Conservation (phyloP, 441 rosid genomes). For the Biscutella laevigata region DNA sequence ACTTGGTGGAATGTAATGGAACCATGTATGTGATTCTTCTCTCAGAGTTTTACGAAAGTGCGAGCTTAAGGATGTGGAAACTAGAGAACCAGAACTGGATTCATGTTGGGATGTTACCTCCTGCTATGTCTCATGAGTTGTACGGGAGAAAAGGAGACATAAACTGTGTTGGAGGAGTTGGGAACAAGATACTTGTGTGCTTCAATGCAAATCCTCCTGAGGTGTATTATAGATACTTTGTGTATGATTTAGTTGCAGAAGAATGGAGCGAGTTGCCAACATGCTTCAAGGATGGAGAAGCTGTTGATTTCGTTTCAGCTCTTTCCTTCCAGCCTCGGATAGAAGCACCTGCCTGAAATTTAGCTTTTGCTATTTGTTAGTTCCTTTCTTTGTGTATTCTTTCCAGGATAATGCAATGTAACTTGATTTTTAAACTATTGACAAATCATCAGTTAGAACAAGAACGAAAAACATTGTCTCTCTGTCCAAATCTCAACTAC, state of each 20-base stretch:
- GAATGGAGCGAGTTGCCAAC: slow-evolving; percentile 64
- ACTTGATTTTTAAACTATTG: slow-evolving; percentile 3
- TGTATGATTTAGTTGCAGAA: slow-evolving; percentile 37
- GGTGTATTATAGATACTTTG: slow-evolving; percentile 38
- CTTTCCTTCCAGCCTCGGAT: slow-evolving; percentile 83
- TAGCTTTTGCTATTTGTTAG: too few relatives aligned
- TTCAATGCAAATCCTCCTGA: slow-evolving; percentile 39
- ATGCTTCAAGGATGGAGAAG: slow-evolving; percentile 38
- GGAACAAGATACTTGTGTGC: slow-evolving; percentile 59
- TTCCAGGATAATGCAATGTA: slow-evolving; percentile 4
- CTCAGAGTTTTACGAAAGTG: slow-evolving; percentile 70
- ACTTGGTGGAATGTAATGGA: slow-evolving; percentile 67
- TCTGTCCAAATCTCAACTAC: slow-evolving; percentile 1
- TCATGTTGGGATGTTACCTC: slow-evolving; percentile 73
- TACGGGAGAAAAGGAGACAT: slow-evolving; percentile 66
- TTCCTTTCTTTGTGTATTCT: slow-evolving; percentile 4
- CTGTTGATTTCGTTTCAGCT: slow-evolving; percentile 64
- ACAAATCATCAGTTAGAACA: background rate
- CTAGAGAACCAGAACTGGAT: slow-evolving; percentile 40
- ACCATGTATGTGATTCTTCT: slow-evolving; percentile 56
- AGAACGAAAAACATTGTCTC: background rate
- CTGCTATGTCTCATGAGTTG: slow-evolving; percentile 73
- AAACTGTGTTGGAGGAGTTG: slow-evolving; percentile 74
- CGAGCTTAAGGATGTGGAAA: slow-evolving; percentile 74
- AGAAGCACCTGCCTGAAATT: slow-evolving; percentile 49